phyloP scores from a whole-genome alignment of 352 stramenopile genomes.

The Pilasporangium apinafurcum region DNA sequence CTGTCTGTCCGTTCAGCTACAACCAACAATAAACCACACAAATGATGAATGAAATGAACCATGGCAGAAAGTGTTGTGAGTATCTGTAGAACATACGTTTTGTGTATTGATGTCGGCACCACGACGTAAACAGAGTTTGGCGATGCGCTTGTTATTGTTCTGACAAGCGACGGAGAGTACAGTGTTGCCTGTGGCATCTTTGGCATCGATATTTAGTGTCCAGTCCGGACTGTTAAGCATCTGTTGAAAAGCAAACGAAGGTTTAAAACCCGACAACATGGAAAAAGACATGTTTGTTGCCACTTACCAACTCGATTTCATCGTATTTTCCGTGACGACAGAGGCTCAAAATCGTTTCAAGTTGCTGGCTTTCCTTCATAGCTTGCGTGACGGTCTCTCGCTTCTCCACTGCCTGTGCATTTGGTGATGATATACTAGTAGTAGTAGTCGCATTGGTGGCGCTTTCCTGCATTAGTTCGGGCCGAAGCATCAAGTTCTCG shows the following conservation, averaged over 20 bases:
- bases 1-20: constrained; percentile 87
- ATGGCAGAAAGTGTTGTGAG: background rate
- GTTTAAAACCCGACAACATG: background rate
- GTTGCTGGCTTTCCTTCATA: constrained; percentile 81
- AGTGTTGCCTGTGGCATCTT: constrained; percentile 90
- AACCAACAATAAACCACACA: background rate
- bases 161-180: constrained; percentile 92
- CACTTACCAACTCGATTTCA: constrained; percentile 68
- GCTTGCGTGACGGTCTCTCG: constrained; percentile 73
- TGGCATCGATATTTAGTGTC: constrained; percentile 87
- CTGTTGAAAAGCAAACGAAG: constrained; percentile 12
- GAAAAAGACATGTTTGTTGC: background rate
- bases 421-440: constrained; percentile 9
- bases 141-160: constrained; percentile 96
- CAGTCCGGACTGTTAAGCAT: constrained; percentile 89
- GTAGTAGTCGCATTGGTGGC: background rate
- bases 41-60: background rate
- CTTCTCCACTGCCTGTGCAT: constrained; percentile 32
- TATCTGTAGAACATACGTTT: constrained; percentile 50
- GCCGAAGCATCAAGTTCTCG: constrained; percentile 46
- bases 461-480: constrained; percentile 23
- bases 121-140: constrained; percentile 90
- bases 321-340: constrained; percentile 89
- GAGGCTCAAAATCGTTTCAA: constrained; percentile 87
- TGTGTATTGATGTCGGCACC: constrained; percentile 92